phyloP scores from a whole-genome alignment of 306 rosid species.

The Abrus pulchellus region DNA sequence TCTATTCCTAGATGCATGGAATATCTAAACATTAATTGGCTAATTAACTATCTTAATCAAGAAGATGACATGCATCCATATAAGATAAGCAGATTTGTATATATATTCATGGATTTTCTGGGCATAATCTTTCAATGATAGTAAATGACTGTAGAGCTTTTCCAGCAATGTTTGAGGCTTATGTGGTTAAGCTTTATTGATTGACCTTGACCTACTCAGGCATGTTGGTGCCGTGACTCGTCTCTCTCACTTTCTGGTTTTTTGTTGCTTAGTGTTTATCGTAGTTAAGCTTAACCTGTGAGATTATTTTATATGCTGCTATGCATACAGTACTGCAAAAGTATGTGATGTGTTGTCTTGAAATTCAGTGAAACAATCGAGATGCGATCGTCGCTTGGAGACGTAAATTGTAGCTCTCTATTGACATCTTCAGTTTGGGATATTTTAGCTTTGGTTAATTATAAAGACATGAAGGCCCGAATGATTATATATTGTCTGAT shows the following conservation, averaged over 20 bases:
- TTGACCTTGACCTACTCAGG: conserved; percentile 41
- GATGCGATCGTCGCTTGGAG: no score
- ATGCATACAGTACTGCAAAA: not conserved
- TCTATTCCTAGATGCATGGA: no score
- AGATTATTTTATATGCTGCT: no score
- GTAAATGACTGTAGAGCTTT: conserved; percentile 39
- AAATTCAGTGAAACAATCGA: no score
- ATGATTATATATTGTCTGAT: no score
- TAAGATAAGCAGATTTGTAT: not conserved
- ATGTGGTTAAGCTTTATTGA: conserved; percentile 36
- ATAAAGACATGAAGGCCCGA: no score
- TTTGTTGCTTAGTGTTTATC: conserved; percentile 20
- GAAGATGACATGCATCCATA: conserved; percentile 48
- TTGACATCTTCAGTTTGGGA: no score
- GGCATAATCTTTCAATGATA: conserved; percentile 19
- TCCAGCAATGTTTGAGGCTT: conserved; percentile 35
- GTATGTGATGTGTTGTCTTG: not conserved
- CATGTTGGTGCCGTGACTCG: conserved; percentile 22
- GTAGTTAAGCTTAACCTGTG: conserved; percentile 17
- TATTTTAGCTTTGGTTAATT: no score
- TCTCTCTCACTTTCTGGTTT: conserved; percentile 20
- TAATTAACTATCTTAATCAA: conserved; percentile 44
- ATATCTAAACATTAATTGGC: conserved; percentile 33
- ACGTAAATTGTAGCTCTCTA: no score
- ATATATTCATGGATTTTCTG: not conserved